Percentiles rank a stretch among this genome's conserved stretches.
These are phyloP conservation scores for Petunia axillaris DNA, from an alignment of 257 asterid species.

Conservation along the genomic window DNA sequence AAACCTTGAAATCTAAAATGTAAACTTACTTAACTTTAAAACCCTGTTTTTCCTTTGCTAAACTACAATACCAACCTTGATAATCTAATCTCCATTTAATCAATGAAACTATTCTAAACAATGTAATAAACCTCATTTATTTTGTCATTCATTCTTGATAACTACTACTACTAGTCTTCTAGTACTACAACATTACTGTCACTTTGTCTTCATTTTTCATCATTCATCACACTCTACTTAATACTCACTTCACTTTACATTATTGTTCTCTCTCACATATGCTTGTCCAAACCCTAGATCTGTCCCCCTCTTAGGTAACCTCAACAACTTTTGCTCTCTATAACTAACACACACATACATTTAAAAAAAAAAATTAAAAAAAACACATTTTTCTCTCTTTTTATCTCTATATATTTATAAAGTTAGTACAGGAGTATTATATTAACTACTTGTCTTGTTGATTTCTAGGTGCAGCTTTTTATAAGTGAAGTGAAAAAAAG, in stretches of 20 bases:
- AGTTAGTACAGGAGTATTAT: neutral
- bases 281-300: constrained; percentile 93
- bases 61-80: neutral
- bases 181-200: neutral
- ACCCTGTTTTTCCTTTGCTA: neutral
- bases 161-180: neutral
- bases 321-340: constrained; percentile 28
- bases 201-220: constrained; percentile 7
- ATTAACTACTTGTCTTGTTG: constrained; percentile 35
- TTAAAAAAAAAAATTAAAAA: constrained; percentile 28
- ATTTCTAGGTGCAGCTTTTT: constrained; percentile 53
- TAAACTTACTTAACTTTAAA: too few species aligned
- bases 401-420: neutral
- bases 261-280: constrained; percentile 37
- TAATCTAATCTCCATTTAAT: neutral
- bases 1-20: too few species aligned
- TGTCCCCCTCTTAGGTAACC: constrained; percentile 72
- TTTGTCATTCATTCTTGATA: neutral
- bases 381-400: constrained; percentile 22
- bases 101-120: neutral
- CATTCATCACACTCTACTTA: constrained; percentile 37
- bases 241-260: constrained; percentile 27
- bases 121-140: neutral
- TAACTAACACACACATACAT: constrained; percentile 35
- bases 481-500: constrained; percentile 35